A percentile compares a stretch with the other conserved stretches of the same genome.
These are phyloP conservation scores for Kodamaea kakaduensis DNA, from an alignment of 805 yeast species.

Conservation along the genomic window DNA sequence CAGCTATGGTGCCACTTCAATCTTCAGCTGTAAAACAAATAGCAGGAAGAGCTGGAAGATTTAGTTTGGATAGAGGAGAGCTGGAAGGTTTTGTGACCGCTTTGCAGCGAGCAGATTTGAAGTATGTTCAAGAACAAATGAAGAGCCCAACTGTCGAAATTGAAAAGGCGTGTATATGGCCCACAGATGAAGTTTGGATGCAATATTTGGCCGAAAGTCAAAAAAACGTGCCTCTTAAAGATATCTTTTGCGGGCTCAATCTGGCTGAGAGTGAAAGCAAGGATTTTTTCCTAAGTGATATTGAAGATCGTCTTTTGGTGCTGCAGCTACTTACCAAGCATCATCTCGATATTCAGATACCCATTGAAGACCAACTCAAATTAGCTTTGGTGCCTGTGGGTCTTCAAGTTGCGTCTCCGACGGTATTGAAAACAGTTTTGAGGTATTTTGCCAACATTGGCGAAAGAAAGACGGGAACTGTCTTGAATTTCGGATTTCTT, in stretches of 20 bases:
- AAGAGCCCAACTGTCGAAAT: slow-evolving; percentile 49
- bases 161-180: slow-evolving; percentile 69
- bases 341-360: slow-evolving; percentile 20
- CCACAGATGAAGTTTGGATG: slow-evolving; percentile 68
- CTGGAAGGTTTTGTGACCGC: slow-evolving; percentile 54
- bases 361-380: slow-evolving; percentile 54
- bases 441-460: slow-evolving; percentile 53
- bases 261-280: slow-evolving; percentile 14
- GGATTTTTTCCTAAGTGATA: slow-evolving; percentile 35
- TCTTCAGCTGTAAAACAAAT: slow-evolving; percentile 80
- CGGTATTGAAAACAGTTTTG: slow-evolving; percentile 42
- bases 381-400: slow-evolving; percentile 62
- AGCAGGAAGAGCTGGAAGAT: slow-evolving; percentile 96
- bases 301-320: slow-evolving; percentile 35
- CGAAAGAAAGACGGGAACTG: slow-evolving; percentile 47
- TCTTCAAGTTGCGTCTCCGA: slow-evolving; percentile 26
- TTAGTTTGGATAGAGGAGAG: slow-evolving; percentile 31
- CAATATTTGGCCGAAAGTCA: slow-evolving; percentile 62
- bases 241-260: slow-evolving; percentile 45
- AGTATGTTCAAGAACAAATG: slow-evolving; percentile 45
- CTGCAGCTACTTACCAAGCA: slow-evolving; percentile 42
- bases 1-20: slow-evolving; percentile 41
- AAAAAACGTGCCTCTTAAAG: slow-evolving; percentile 45
- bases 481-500: slow-evolving; percentile 48
- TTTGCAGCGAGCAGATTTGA: slow-evolving; percentile 40